Percentiles rank a stretch among this genome's conserved stretches.
Conservation (phyloP, 257 asterid species). For the Fraxinus quadrangulata region DNA sequence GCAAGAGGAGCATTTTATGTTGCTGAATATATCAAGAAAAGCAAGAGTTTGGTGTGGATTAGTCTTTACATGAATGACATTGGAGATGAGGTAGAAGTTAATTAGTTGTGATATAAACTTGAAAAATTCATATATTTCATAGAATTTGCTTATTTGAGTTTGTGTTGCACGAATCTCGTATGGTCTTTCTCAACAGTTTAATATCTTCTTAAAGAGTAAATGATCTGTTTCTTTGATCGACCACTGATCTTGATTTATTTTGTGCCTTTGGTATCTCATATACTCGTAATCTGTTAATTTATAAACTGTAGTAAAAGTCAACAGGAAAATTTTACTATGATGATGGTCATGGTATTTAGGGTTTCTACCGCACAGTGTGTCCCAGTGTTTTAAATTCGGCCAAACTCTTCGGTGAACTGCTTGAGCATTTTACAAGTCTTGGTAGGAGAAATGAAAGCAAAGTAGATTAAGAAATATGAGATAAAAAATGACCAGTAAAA, state of each 20-base stretch:
- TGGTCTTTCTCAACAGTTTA: neutral
- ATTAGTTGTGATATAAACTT: slow-evolving; percentile 1
- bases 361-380: neutral
- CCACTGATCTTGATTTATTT: neutral
- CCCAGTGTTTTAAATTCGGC: neutral
- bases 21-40: slow-evolving; percentile 77
- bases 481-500: neutral
- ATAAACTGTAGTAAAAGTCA: too few species aligned
- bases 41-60: slow-evolving; percentile 82
- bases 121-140: neutral
- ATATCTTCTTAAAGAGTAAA: neutral
- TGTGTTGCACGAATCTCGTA: neutral
- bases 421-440: neutral
- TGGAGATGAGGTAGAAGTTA: slow-evolving; percentile 69
- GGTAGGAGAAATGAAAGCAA: neutral
- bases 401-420: neutral
- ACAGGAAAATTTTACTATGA: too few species aligned
- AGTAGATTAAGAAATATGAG: neutral
- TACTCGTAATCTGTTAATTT: neutral
- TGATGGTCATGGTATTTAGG: too few species aligned
- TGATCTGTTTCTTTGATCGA: neutral
- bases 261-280: neutral
- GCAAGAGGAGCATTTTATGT: slow-evolving; percentile 76
- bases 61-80: slow-evolving; percentile 94
- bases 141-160: neutral